Conservation (phyloP, 2,329 filamentous ascomycete genomes). For the Macrophomina tecta region DNA sequence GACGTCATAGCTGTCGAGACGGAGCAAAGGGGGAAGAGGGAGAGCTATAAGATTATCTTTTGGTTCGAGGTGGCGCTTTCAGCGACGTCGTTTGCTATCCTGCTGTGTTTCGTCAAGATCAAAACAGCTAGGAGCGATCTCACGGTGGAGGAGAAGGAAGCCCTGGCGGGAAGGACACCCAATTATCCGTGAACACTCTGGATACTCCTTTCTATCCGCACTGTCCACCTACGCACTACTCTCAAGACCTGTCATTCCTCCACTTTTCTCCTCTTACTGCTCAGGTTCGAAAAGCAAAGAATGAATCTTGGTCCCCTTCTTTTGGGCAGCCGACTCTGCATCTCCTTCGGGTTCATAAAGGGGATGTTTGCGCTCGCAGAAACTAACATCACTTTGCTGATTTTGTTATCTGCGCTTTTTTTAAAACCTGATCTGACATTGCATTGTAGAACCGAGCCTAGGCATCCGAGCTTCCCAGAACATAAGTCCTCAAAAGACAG, state of each 20-base stretch:
- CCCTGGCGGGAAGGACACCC: background rate
- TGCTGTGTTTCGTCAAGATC: constrained; percentile 19
- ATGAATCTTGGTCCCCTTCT: too few relatives aligned
- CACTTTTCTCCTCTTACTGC: background rate
- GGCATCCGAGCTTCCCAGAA: too few relatives aligned
- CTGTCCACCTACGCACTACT: background rate
- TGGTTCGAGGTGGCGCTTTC: constrained; percentile 64
- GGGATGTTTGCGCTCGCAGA: too few relatives aligned
- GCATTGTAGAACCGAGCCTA: too few relatives aligned
- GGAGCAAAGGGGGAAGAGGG: constrained; percentile 48
- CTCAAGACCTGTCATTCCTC: background rate
- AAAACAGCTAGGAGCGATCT: constrained; percentile 24
- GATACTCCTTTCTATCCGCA: background rate
- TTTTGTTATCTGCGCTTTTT: too few relatives aligned
- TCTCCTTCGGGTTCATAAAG: too few relatives aligned
- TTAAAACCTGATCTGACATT: too few relatives aligned
- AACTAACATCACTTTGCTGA: too few relatives aligned
- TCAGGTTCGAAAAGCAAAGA: background rate
- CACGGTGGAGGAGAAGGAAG: constrained; percentile 20
- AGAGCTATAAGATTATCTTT: constrained; percentile 69
- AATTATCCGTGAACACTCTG: background rate
- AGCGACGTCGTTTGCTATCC: background rate
- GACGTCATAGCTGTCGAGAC: constrained; percentile 65
- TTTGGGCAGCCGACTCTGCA: too few relatives aligned
- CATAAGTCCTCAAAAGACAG: too few relatives aligned